Percentiles rank a stretch among this genome's conserved stretches.
Evolutionary conservation across 2,329 filamentous ascomycete species (phyloP).

Genomic region (Laburnicola sp.): DNA sequence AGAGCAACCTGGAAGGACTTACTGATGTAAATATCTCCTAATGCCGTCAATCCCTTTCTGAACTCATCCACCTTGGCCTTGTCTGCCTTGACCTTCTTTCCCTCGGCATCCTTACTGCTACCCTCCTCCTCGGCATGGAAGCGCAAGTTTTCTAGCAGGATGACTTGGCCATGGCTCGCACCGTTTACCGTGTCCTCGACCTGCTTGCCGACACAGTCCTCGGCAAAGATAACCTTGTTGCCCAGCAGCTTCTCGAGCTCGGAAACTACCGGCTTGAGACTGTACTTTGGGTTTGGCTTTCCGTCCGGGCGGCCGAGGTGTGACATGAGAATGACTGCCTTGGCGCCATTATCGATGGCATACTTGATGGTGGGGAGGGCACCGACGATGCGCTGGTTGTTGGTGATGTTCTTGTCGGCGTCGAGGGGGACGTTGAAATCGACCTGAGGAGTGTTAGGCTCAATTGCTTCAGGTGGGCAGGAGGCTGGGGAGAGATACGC

Average conservation of each 20-base stretch:
- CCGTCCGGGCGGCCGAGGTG: slow-evolving; percentile 96
- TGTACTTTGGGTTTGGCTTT: slow-evolving; percentile 88
- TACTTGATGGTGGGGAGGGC: slow-evolving; percentile 95
- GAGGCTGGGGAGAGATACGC: slow-evolving; percentile 64
- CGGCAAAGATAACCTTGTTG: slow-evolving; percentile 82
- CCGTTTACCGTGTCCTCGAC: slow-evolving; percentile 88
- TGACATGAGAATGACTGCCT: slow-evolving; percentile 95
- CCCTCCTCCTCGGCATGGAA: slow-evolving; percentile 99
- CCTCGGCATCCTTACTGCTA: slow-evolving; percentile 87
- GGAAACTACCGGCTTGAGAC: slow-evolving; percentile 84
- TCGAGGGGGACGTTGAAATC: slow-evolving; percentile 99
- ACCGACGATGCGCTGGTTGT: slow-evolving; percentile 97
- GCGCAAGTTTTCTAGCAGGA: slow-evolving; percentile 95
- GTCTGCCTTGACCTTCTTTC: slow-evolving; percentile 98
- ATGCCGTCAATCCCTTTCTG: slow-evolving; percentile 89
- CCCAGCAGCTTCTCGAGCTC: slow-evolving; percentile 90
- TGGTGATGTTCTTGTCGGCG: slow-evolving; percentile 89
- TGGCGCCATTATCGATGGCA: slow-evolving; percentile 85
- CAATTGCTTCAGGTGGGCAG: slow-evolving; percentile 4
- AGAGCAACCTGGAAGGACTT: slow-evolving; percentile 42
- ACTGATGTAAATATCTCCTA: slow-evolving; percentile 98
- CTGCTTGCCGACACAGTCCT: slow-evolving; percentile 87
- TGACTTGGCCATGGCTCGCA: slow-evolving; percentile 77
- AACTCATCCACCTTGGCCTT: slow-evolving; percentile 90
- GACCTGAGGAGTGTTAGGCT: slow-evolving; percentile 62